Evolutionary conservation across 2,329 filamentous ascomycete species (phyloP).

Genomic region (Escovopsis sp.): DNA sequence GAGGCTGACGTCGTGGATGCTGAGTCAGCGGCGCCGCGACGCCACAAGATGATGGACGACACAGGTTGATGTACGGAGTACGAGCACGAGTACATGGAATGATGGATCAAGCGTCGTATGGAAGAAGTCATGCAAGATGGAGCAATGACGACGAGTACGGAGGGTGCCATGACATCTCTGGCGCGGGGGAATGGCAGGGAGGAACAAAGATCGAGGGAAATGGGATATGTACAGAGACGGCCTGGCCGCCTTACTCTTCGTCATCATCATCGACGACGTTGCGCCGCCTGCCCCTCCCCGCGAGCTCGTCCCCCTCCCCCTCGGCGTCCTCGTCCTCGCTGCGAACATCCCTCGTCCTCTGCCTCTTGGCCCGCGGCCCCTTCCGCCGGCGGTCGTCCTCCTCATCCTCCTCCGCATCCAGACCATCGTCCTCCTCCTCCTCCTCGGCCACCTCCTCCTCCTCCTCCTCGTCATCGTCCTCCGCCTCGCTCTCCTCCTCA

Average conservation of each 20-base stretch:
- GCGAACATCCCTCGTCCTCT: conserved; percentile 29
- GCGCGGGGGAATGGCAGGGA: conserved; percentile 5
- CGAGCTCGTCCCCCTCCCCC: conserved; percentile 35
- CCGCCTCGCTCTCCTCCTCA: conserved; percentile 48
- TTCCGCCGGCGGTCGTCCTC: conserved; percentile 38
- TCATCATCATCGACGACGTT: conserved; percentile 46
- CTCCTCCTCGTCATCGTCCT: conserved; percentile 51
- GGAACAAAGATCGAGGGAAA: conserved; percentile 1
- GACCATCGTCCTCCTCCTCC: conserved; percentile 44
- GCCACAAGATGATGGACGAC: no score
- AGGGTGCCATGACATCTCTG: no score
- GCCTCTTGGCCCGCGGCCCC: conserved; percentile 28
- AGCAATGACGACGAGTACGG: no score
- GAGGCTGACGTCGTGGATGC: no score
- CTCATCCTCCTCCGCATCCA: conserved; percentile 42
- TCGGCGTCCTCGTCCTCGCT: conserved; percentile 37
- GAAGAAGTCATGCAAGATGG: no score
- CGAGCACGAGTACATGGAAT: no score
- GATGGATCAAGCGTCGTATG: no score
- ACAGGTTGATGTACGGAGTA: no score
- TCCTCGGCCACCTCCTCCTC: conserved; percentile 40
- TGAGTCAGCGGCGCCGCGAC: no score
- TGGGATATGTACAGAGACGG: neutral
- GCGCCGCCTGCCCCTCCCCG: conserved; percentile 35
- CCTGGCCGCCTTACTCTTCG: conserved; percentile 1